Evolutionary conservation across 768 basidiomycete genomes (phyloP).

Genomic region (Leccinum aurantiacum): DNA sequence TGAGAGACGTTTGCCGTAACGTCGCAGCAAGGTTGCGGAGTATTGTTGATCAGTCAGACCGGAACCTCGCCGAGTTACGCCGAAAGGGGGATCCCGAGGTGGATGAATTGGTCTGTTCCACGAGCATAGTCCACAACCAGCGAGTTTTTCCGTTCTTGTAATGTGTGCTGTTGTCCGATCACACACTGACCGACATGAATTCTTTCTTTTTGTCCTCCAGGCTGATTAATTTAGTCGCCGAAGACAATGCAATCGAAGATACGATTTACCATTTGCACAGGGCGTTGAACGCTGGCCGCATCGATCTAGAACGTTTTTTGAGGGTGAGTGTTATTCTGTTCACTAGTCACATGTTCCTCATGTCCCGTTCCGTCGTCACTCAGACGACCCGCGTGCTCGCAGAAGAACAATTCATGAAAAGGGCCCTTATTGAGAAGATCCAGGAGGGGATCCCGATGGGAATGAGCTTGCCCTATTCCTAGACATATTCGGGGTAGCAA

Average conservation of each 20-base stretch:
- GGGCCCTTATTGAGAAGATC: slow-evolving; percentile 93
- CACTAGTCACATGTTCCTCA: slow-evolving; percentile 18
- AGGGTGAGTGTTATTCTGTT: slow-evolving; percentile 55
- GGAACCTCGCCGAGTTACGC: slow-evolving; percentile 73
- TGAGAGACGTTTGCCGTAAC: slow-evolving; percentile 82
- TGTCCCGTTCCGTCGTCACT: slow-evolving; percentile 18
- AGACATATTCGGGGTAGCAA: slow-evolving; percentile 40
- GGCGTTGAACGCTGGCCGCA: slow-evolving; percentile 85
- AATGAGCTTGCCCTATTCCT: slow-evolving; percentile 38
- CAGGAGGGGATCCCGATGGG: slow-evolving; percentile 56
- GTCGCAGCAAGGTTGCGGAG: slow-evolving; percentile 67
- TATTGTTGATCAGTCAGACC: slow-evolving; percentile 66
- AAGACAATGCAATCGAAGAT: slow-evolving; percentile 98
- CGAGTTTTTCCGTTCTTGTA: slow-evolving; percentile 32
- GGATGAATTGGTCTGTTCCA: slow-evolving; percentile 95
- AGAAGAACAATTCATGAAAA: slow-evolving; percentile 96
- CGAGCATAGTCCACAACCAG: slow-evolving; percentile 97
- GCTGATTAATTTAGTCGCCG: slow-evolving; percentile 95
- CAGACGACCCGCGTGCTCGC: slow-evolving; percentile 85
- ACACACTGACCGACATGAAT: slow-evolving; percentile 17
- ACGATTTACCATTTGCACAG: slow-evolving; percentile 96
- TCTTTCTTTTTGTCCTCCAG: slow-evolving; percentile 40
- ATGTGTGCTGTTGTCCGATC: not conserved
- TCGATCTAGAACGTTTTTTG: slow-evolving; percentile 93
- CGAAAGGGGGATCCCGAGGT: slow-evolving; percentile 89